A percentile compares a stretch with the other conserved stretches of the same genome.
Evolutionary conservation across 208 protist genomes (phyloP).

Genomic region (Wallacemonas sp.): DNA sequence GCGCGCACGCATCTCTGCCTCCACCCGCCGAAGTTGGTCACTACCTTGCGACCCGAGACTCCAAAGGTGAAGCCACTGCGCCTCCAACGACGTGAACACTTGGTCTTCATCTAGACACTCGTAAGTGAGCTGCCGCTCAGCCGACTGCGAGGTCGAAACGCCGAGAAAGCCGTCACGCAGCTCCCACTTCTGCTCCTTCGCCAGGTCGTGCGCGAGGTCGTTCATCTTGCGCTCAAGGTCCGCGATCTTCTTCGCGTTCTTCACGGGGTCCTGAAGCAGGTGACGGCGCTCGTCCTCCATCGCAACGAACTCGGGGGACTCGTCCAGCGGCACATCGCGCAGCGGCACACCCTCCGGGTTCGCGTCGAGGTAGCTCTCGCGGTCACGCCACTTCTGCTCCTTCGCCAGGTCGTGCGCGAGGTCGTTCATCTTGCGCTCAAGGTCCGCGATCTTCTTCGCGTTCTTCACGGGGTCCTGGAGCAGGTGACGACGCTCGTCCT

Average conservation of each 20-base stretch:
- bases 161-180: slow-evolving; percentile 20
- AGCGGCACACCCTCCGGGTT: slow-evolving; percentile 39
- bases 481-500: slow-evolving; percentile 14
- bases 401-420: slow-evolving; percentile 28
- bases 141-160: background rate
- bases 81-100: slow-evolving; percentile 47
- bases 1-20: slow-evolving; percentile 23
- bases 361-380: slow-evolving; percentile 29
- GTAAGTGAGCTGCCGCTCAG: slow-evolving; percentile 15
- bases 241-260: slow-evolving; percentile 19
- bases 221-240: slow-evolving; percentile 32
- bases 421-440: slow-evolving; percentile 35
- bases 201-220: slow-evolving; percentile 27
- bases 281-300: slow-evolving; percentile 38
- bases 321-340: slow-evolving; percentile 30
- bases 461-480: slow-evolving; percentile 19
- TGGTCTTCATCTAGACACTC: slow-evolving; percentile 40
- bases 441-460: slow-evolving; percentile 6
- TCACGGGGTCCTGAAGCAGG: slow-evolving; percentile 16
- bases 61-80: slow-evolving; percentile 37
- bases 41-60: slow-evolving; percentile 4
- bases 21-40: background rate
- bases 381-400: slow-evolving; percentile 34
- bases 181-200: slow-evolving; percentile 20
- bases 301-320: slow-evolving; percentile 23